Base-by-base conservation (phyloP, 2,329 filamentous ascomycete genomes). In the Xylariales sp. region DNA sequence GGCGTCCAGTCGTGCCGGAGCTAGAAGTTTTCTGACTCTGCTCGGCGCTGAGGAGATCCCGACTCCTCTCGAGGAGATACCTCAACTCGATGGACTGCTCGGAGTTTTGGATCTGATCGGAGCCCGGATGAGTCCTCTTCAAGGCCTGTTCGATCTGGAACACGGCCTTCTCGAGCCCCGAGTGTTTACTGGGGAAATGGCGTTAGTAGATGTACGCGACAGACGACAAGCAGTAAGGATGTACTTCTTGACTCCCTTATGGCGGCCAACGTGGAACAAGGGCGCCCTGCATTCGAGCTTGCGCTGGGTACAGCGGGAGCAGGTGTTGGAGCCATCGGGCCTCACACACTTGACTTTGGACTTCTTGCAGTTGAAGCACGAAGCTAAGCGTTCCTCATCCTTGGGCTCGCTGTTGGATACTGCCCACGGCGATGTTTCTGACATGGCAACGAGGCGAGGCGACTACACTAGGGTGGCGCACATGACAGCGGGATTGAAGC, bases 181-280 rank as follows among this genome's bases (percentile, higher is more conserved):
- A 90, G 48, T 91, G 87, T 78, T 93, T 93, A 78, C 91, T 93
- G 10, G 56, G 5, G 32, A n/a, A 28, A n/a, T 50, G 10, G 39
- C 18, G 56, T 75, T 56, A 72, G 72, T 45, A 7, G 9, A 75
- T 3, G 2, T 5, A 45, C 18, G n/a, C 12, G 34, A 16, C 12
- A 28, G 43, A 5, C 12, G 55, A 12, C 10, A 16, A 54, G 10
- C n/a, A 49, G 41, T 32, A 60, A 18, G 48, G 9, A 72, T 83
- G 5, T 79, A 91, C 91, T 93, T 93, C 78, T 93, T 93, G 68
- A 93, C 90, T 28, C 91, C 91, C 75, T 93, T 93, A 75, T 92
- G 90, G 57, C 91, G 83, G 7, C 91, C 91, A 3, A 92, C 86
- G 69, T 92, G 90, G 75, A 92, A 92, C n/a, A 86, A 86, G n/a